Percentiles rank a stretch among this genome's conserved stretches.
Conservation (phyloP, 1,139 yeast species). For the Saccharomyces hybrid region DNA sequence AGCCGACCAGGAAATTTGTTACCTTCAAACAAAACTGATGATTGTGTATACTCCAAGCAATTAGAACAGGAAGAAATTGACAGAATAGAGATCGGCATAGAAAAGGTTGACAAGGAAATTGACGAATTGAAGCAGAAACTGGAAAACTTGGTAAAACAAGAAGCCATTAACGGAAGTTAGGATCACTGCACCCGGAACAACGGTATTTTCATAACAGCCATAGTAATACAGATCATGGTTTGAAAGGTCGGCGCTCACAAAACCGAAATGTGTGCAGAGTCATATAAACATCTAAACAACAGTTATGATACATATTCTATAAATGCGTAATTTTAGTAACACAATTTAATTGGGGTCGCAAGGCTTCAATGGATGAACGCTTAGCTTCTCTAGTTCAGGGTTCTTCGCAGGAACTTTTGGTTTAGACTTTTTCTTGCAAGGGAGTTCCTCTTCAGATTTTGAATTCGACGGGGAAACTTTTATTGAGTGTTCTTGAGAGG, state of each 20-base stretch:
- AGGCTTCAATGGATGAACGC: constrained; percentile 54
- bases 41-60: constrained; percentile 42
- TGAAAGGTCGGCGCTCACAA: background rate
- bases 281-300: background rate
- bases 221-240: background rate
- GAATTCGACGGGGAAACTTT: constrained; percentile 2
- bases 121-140: constrained; percentile 42
- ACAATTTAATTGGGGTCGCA: constrained; percentile 40
- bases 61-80: constrained; percentile 75
- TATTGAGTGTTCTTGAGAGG: background rate
- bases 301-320: background rate
- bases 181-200: background rate
- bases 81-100: constrained; percentile 58
- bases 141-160: background rate
- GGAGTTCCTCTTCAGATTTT: background rate
- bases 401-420: constrained; percentile 23
- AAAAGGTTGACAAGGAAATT: constrained; percentile 52
- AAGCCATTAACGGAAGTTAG: background rate
- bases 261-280: background rate
- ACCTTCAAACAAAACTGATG: constrained; percentile 50
- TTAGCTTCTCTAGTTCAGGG: constrained; percentile 21
- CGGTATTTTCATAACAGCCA: background rate
- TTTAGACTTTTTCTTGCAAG: constrained; percentile 5
- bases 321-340: background rate
- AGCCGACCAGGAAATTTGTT: constrained; percentile 65